Percentiles rank a stretch among this genome's conserved stretches.
Evolutionary conservation across 192 early-diverging fungal genomes (phyloP).

Genomic region (Martensiomyces pterosporus): DNA sequence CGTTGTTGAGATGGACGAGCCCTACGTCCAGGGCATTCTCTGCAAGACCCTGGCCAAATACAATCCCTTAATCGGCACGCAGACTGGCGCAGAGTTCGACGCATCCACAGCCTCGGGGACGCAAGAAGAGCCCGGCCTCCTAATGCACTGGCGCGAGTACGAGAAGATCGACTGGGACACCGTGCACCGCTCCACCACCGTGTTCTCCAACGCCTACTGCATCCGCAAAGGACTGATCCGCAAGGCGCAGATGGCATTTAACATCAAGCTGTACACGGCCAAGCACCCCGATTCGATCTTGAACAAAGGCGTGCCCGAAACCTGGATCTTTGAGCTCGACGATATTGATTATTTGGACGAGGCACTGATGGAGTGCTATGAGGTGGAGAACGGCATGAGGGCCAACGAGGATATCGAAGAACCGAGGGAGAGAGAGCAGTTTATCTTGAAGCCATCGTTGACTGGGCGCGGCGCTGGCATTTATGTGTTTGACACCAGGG

Average conservation of each 20-base stretch:
- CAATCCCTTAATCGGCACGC: conserved; percentile 4
- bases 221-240: conserved; percentile 66
- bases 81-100: background rate
- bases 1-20: conserved; percentile 49
- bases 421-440: conserved; percentile 33
- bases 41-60: conserved; percentile 19
- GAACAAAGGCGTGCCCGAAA: conserved; percentile 54
- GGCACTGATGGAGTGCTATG: conserved; percentile 64
- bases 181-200: conserved; percentile 24
- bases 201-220: conserved; percentile 58
- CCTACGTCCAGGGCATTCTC: conserved; percentile 48
- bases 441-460: conserved; percentile 64
- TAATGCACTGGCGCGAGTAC: conserved; percentile 64
- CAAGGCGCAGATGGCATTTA: conserved; percentile 62
- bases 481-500: conserved; percentile 56
- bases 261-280: conserved; percentile 54
- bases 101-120: background rate
- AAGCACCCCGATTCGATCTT: conserved; percentile 57
- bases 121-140: background rate
- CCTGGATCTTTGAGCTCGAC: conserved; percentile 62
- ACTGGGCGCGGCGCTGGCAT: conserved; percentile 63
- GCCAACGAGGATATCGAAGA: conserved; percentile 44
- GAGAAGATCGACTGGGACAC: conserved; percentile 59
- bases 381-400: conserved; percentile 54
- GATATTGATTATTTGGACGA: conserved; percentile 65